Base-by-base conservation (phyloP, 208 protist species). In the Pavlovales sp. region DNA sequence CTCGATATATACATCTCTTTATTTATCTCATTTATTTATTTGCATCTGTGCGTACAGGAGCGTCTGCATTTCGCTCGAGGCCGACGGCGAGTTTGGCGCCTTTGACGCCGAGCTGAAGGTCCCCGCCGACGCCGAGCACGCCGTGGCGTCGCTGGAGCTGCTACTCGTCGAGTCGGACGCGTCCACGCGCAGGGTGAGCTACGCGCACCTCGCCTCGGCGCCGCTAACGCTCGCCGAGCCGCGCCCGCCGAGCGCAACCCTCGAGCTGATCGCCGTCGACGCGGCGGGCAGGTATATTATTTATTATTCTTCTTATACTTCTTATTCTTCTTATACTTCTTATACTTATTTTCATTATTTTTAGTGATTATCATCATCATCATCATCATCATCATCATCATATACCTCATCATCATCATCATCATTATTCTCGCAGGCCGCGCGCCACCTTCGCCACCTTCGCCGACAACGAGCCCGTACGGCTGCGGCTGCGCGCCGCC, bases 161-260 rank as follows among this genome's bases (percentile, higher is more conserved):
- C 1, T 8, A 28, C 5, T 10, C 57, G 57, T 71, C 57, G 57
- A 71, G 18, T n/a, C 32, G 57, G 14, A n/a, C n/a, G n/a, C n/a
- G n/a, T 32, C 18, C 22, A 10, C 14, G 57, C 2, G 14, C 18
- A 32, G 22, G 57, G 57, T 28, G 57, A 71, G 57, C 57, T 71
- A 30, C 5, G 32, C 57, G 57, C 30, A 26, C 34, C 66, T 86
- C 40, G 57, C 38, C 36, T 39, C 47, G 20, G 71, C 46, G 57
- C 20, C 40, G 22, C 10, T 87, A 10, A n/a, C 67, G 14, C 39
- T 87, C 41, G 83, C 83, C 22, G 83, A 87, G 36, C 83, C 83
- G 38, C 83, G 83, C 39, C 83, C 83, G 36, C 83, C 83, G n/a
- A 87, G 67, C 8, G 83, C 57, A 11, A 28, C 38, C n/a, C 39